A percentile compares a stretch with the other conserved stretches of the same genome.
Conservation (phyloP, 1,284 basidiomycete species). For the Tetrapyrgos nigripes region DNA sequence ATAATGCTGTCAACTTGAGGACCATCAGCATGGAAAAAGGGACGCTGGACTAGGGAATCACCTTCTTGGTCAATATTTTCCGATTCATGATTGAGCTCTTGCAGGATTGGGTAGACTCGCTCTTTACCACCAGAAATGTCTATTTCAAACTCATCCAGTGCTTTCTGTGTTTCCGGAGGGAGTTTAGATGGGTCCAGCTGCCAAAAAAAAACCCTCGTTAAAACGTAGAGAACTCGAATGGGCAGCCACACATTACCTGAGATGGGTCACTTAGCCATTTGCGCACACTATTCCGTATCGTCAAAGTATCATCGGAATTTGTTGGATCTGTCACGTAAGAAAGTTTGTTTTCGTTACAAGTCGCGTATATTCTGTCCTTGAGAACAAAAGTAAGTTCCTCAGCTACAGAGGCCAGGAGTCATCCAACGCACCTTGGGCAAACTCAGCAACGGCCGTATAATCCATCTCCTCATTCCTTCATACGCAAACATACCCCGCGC, state of each 20-base stretch:
- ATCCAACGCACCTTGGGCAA: slow-evolving; percentile 63
- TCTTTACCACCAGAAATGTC: slow-evolving; percentile 9
- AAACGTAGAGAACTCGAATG: background rate
- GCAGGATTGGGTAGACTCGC: slow-evolving; percentile 8
- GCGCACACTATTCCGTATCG: slow-evolving; percentile 74
- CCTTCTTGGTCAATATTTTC: slow-evolving; percentile 15
- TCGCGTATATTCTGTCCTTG: slow-evolving; percentile 77
- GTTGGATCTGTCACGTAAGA: slow-evolving; percentile 70
- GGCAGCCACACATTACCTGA: background rate
- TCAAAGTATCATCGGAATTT: slow-evolving; percentile 74
- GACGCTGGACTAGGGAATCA: slow-evolving; percentile 10
- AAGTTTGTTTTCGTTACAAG: slow-evolving; percentile 66
- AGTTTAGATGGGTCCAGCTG: slow-evolving; percentile 8
- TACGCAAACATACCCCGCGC: slow-evolving; percentile 50
- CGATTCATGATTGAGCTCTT: slow-evolving; percentile 10
- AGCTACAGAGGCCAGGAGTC: background rate
- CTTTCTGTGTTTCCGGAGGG: slow-evolving; percentile 4
- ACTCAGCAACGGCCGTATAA: slow-evolving; percentile 70
- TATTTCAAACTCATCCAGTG: slow-evolving; percentile 5
- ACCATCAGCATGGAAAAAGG: slow-evolving; percentile 10
- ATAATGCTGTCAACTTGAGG: slow-evolving; percentile 46
- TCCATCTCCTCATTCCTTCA: slow-evolving; percentile 68
- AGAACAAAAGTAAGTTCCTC: slow-evolving; percentile 8
- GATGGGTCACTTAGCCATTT: slow-evolving; percentile 36
- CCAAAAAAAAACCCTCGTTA: background rate